Evolutionary conservation across 2,329 filamentous ascomycete genomes (phyloP).

Genomic region (Pseudopithomyces maydicus): DNA sequence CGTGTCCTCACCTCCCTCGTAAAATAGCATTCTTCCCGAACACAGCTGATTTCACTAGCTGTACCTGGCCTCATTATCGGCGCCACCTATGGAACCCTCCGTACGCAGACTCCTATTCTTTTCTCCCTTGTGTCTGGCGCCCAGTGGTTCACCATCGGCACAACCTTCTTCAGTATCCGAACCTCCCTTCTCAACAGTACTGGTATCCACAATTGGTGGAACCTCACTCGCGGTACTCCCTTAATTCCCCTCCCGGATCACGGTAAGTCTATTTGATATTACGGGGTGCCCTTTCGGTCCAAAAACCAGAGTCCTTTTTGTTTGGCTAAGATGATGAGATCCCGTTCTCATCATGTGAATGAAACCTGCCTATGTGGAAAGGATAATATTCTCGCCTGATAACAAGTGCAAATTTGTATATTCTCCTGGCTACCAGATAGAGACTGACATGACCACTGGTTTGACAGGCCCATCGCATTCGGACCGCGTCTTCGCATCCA

Average conservation of each 20-base stretch:
- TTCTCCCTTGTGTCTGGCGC: slow-evolving; percentile 75
- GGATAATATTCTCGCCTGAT: no score
- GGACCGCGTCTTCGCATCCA: slow-evolving; percentile 70
- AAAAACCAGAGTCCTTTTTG: no score
- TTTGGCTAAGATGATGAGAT: no score
- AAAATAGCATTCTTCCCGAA: not conserved
- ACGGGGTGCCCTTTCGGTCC: no score
- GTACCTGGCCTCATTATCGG: slow-evolving; percentile 67
- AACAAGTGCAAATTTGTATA: no score
- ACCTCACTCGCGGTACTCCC: slow-evolving; percentile 31
- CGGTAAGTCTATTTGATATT: no score
- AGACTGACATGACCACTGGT: no score
- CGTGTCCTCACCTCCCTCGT: not conserved
- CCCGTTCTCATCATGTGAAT: no score
- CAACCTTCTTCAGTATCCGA: slow-evolving; percentile 72
- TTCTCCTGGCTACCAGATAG: no score
- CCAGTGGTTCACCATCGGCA: slow-evolving; percentile 81
- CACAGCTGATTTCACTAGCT: slow-evolving; percentile 48
- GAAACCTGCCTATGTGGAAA: no score
- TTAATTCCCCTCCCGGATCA: slow-evolving; percentile 28
- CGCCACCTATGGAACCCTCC: slow-evolving; percentile 56
- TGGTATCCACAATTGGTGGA: slow-evolving; percentile 39
- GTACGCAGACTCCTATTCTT: slow-evolving; percentile 68
- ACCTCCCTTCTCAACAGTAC: slow-evolving; percentile 43
- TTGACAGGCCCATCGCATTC: slow-evolving; percentile 55